phyloP scores from a whole-genome alignment of 2,329 filamentous ascomycete genomes.

The Trichoderma aggressivum region DNA sequence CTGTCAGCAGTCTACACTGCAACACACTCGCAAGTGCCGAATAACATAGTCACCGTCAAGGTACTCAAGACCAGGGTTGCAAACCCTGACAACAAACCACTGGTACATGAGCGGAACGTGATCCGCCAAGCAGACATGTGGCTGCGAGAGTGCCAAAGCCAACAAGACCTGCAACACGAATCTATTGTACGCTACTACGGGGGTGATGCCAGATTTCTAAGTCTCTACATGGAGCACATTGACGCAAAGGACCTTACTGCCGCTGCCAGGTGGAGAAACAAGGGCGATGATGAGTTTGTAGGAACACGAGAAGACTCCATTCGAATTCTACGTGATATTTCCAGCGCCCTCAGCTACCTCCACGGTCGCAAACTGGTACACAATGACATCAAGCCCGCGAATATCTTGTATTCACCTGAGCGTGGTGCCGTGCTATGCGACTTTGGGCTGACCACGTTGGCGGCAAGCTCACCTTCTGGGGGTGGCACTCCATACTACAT shows the following conservation, averaged over 20 bases:
- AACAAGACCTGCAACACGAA: conserved; percentile 53
- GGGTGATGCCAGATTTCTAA: conserved; percentile 57
- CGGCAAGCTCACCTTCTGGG: conserved; percentile 43
- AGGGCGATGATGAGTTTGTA: conserved; percentile 46
- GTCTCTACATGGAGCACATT: conserved; percentile 60
- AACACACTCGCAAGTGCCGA: conserved; percentile 49
- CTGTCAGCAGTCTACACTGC: conserved; percentile 56
- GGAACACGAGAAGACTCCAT: conserved; percentile 48
- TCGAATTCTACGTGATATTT: conserved; percentile 53
- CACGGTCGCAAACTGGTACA: conserved; percentile 53
- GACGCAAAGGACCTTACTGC: conserved; percentile 54
- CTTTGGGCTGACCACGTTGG: conserved; percentile 54
- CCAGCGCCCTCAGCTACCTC: conserved; percentile 53
- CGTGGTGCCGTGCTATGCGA: conserved; percentile 59
- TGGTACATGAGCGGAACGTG: conserved; percentile 51
- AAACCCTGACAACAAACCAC: conserved; percentile 42
- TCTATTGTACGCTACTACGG: conserved; percentile 58
- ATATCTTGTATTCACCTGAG: conserved; percentile 57
- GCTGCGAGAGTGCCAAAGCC: conserved; percentile 55
- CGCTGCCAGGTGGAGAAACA: conserved; percentile 48
- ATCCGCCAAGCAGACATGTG: conserved; percentile 59
- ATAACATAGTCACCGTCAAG: conserved; percentile 57
- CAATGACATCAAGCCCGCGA: conserved; percentile 62
- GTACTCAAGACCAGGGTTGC: conserved; percentile 53
- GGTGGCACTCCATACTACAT: conserved; percentile 62